A percentile compares a stretch with the other conserved stretches of the same genome.
These are phyloP conservation scores for Hanseniaspora hatyaiensis DNA, from an alignment of 805 yeast species.

Conservation along the genomic window DNA sequence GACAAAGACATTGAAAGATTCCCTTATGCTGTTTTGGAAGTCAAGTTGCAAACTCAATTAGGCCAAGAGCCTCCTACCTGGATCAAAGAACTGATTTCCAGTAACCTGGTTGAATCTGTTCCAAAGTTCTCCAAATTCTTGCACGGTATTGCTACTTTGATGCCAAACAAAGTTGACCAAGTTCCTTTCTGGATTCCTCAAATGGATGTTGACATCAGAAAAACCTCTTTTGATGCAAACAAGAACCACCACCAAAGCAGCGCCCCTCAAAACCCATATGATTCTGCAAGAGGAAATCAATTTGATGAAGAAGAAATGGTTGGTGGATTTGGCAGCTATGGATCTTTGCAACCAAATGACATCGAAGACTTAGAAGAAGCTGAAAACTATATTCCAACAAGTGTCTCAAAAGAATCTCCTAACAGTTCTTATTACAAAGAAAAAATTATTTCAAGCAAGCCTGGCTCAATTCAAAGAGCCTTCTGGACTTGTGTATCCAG, in stretches of 20 bases:
- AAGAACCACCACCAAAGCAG: constrained; percentile 32
- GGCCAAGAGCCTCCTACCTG: constrained; percentile 99
- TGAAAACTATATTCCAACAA: constrained; percentile 38
- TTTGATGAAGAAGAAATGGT: constrained; percentile 28
- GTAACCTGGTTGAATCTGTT: constrained; percentile 93
- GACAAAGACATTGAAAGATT: constrained; percentile 81
- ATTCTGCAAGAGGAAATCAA: constrained; percentile 24
- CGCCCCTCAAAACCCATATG: constrained; percentile 36
- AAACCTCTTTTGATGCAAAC: constrained; percentile 40
- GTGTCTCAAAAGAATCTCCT: constrained; percentile 20
- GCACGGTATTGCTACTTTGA: constrained; percentile 87
- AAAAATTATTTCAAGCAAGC: constrained; percentile 17
- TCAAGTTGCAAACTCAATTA: constrained; percentile 89
- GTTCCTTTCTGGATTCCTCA: constrained; percentile 98
- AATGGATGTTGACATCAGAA: constrained; percentile 89
- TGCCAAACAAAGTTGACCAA: constrained; percentile 69
- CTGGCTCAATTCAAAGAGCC: constrained; percentile 21
- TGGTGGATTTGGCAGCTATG: constrained; percentile 26
- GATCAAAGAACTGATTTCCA: constrained; percentile 84
- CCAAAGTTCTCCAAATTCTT: constrained; percentile 96
- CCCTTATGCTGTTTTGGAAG: constrained; percentile 96
- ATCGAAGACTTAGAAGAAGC: constrained; percentile 62
- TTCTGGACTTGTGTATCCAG: constrained; percentile 23
- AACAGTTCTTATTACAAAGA: constrained; percentile 28
- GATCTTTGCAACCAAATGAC: constrained; percentile 34